Base-by-base conservation (phyloP, 116 monocot genomes). In the Cymodocea nodosa region DNA sequence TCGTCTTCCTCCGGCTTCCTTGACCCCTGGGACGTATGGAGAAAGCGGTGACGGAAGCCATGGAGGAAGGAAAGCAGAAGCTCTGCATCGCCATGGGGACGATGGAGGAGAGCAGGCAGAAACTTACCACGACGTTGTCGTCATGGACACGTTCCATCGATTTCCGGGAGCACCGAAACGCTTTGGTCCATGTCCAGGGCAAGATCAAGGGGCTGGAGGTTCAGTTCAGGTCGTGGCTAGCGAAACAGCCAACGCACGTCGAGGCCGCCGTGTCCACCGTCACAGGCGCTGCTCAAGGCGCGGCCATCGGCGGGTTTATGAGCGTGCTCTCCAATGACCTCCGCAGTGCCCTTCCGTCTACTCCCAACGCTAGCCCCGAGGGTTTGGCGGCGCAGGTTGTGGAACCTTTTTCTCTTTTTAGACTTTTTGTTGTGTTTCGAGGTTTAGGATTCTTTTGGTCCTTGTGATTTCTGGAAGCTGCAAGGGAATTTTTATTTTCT, bases 301-400 rank as follows among this genome's bases (percentile, higher is more conserved):
- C 85, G 16, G 80, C 82, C 34, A 87, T 94, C 23, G 94, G 94
- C 4, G 84, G 79, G 34, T 71, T 90, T 51, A 90, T 94, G 83
- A 85, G 94, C 0, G 79, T 90, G 50, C 77, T 94, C 39, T 73
- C 66, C 6, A 40, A 35, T n/a, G 77, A 75, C 17, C 63, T 82
- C 23, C 50, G 60, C 8, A 30, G 50, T 54, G 49, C 62, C 56
- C 13, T 69, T 14, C 55, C 75, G 24, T 7, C 56, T 25, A 20
- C 67, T 62, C 67, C 65, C 35, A 54, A 17, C 34, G 60, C 22
- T 8, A 30, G 7, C 17, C 22, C 60, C n/a, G 70, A 70, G 15
- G 60, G 44, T 35, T 34, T 51, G 60, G 48, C 59, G 11, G 44
- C 70, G 24, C 24, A 44, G 44, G 44, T 44, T 30, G 30, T 30